phyloP scores from a whole-genome alignment of 2,329 filamentous ascomycete genomes.

The Cadophora sp. region DNA sequence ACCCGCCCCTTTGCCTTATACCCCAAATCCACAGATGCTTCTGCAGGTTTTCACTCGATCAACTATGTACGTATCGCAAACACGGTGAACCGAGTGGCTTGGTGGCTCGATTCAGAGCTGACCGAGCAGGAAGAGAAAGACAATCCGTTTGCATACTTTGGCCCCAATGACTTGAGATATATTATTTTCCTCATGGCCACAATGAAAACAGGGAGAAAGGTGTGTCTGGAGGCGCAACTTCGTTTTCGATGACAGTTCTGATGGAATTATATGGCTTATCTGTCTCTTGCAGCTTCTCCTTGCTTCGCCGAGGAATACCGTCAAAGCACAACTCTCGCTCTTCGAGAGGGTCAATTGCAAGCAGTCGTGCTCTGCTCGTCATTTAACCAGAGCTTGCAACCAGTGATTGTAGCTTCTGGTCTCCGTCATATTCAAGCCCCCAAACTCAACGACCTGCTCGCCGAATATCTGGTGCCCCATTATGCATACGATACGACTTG shows the following conservation, averaged over 20 bases:
- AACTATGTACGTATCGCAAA: slow-evolving; percentile 29
- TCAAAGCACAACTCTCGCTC: slow-evolving; percentile 44
- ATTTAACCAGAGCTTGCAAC: slow-evolving; percentile 7
- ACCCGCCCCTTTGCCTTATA: slow-evolving; percentile 20
- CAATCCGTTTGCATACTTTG: slow-evolving; percentile 52
- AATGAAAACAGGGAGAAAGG: slow-evolving; percentile 46
- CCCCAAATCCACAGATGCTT: slow-evolving; percentile 13
- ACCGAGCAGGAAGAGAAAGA: slow-evolving; percentile 14
- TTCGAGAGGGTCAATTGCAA: slow-evolving; percentile 44
- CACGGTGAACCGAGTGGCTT: slow-evolving; percentile 34
- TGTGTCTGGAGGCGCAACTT: slow-evolving; percentile 26
- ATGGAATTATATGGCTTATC: neutral
- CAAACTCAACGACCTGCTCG: slow-evolving; percentile 41
- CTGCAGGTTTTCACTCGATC: slow-evolving; percentile 17
- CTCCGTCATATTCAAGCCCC: slow-evolving; percentile 41
- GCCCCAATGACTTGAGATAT: slow-evolving; percentile 44
- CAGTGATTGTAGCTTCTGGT: slow-evolving; percentile 9
- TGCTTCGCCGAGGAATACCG: slow-evolving; percentile 46
- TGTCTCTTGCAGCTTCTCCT: slow-evolving; percentile 42
- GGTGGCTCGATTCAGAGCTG: slow-evolving; percentile 34
- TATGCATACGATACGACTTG: slow-evolving; percentile 46
- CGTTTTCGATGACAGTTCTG: neutral
- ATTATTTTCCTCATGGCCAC: slow-evolving; percentile 36
- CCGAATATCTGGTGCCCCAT: slow-evolving; percentile 24
- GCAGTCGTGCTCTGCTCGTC: slow-evolving; percentile 25